Percentiles rank a stretch among this genome's conserved stretches.
Evolutionary conservation across 2,329 filamentous ascomycete species (phyloP).

Genomic region (Fusarium illudens): DNA sequence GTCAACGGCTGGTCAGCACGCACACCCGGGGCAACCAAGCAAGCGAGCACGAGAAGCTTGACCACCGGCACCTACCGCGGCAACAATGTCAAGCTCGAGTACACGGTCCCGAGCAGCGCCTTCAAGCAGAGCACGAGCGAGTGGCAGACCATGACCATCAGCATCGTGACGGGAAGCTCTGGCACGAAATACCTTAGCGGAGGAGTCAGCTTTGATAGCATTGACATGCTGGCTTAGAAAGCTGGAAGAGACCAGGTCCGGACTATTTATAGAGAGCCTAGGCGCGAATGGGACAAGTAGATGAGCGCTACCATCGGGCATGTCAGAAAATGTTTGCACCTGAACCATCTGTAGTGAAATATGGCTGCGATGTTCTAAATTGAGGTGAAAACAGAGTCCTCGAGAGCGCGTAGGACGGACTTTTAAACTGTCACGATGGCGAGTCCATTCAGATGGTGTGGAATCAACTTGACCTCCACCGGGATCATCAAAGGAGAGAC

Average conservation of each 20-base stretch:
- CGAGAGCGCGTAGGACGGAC: background rate
- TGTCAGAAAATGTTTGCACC: background rate
- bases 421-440: background rate
- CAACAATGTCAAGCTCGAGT: slow-evolving; percentile 44
- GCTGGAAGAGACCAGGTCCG: background rate
- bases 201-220: slow-evolving; percentile 42
- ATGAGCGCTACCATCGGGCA: background rate
- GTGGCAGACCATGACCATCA: slow-evolving; percentile 44
- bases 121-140: slow-evolving; percentile 41
- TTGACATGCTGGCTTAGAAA: slow-evolving; percentile 37
- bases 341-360: background rate
- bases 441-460: background rate
- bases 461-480: background rate
- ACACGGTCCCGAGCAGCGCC: slow-evolving; percentile 39
- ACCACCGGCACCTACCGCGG: slow-evolving; percentile 47
- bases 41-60: slow-evolving; percentile 44
- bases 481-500: background rate
- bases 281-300: background rate
- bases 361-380: background rate
- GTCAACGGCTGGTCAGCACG: slow-evolving; percentile 44
- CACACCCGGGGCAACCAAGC: slow-evolving; percentile 40
- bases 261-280: background rate
- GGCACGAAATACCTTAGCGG: slow-evolving; percentile 42
- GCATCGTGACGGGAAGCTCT: slow-evolving; percentile 41
- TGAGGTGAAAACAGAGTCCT: background rate